A percentile compares a stretch with the other conserved stretches of the same genome.
phyloP scores from a whole-genome alignment of 768 basidiomycete species.

The Rhodotorula graminis region DNA sequence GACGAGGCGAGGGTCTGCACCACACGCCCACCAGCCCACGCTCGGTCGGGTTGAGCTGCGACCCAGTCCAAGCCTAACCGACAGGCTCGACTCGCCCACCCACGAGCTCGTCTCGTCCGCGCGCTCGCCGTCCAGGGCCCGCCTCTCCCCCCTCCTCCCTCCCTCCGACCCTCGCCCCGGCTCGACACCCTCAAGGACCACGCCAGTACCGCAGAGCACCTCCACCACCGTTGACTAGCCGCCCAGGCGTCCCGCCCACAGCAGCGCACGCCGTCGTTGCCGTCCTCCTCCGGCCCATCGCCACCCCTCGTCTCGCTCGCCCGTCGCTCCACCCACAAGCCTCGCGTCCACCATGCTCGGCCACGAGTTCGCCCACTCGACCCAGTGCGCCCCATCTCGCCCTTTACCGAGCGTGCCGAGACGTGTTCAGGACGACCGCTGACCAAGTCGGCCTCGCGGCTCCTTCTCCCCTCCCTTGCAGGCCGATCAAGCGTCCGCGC shows the following conservation, averaged over 20 bases:
- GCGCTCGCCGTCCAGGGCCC: not conserved
- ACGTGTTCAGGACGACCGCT: too few relatives aligned
- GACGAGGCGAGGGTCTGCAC: not conserved
- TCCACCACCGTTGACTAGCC: not conserved
- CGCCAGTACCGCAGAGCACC: not conserved
- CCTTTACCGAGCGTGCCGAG: not conserved
- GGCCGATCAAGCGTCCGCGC: conserved; percentile 53
- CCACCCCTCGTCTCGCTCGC: not conserved
- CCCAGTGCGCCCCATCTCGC: conserved; percentile 12
- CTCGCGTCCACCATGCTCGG: conserved; percentile 25
- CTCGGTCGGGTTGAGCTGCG: too few relatives aligned
- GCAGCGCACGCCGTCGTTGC: not conserved
- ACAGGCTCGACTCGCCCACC: not conserved
- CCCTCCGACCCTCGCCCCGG: not conserved
- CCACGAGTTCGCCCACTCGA: conserved; percentile 37
- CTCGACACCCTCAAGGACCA: not conserved
- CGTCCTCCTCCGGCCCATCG: not conserved
- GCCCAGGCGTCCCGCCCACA: not conserved
- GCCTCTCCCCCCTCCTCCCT: not conserved
- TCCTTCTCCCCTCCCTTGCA: conserved; percentile 2
- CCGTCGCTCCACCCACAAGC: not conserved
- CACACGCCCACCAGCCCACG: too few relatives aligned
- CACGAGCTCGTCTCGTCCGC: not conserved
- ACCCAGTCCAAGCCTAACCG: too few relatives aligned
- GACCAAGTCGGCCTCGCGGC: not conserved